A percentile compares a stretch with the other conserved stretches of the same genome.
These are phyloP conservation scores for Plasmopara halstedii DNA, from an alignment of 352 stramenopile genomes.

Conservation along the genomic window DNA sequence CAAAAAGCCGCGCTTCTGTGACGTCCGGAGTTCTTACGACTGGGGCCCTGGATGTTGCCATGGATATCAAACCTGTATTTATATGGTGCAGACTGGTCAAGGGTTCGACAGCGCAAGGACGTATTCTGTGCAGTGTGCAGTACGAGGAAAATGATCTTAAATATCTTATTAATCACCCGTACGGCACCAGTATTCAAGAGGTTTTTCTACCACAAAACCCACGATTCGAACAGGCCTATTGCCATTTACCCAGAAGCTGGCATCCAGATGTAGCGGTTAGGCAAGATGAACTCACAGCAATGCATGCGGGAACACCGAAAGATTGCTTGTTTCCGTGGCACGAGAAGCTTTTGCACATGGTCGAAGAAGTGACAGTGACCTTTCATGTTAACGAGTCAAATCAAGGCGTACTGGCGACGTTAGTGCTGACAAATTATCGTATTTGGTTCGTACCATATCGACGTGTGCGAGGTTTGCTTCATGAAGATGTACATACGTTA, in stretches of 20 bases:
- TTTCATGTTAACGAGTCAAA: slow-evolving; percentile 85
- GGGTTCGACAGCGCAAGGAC: slow-evolving; percentile 42
- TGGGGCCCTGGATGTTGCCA: neutral
- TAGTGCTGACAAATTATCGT: slow-evolving; percentile 78
- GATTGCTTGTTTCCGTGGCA: slow-evolving; percentile 78
- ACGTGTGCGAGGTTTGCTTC: slow-evolving; percentile 56
- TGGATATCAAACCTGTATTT: slow-evolving; percentile 49
- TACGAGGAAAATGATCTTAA: slow-evolving; percentile 65
- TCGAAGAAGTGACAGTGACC: slow-evolving; percentile 82
- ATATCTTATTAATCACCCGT: slow-evolving; percentile 57
- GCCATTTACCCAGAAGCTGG: slow-evolving; percentile 72
- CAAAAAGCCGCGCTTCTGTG: slow-evolving; percentile 12
- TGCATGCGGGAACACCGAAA: slow-evolving; percentile 57
- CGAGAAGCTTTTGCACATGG: slow-evolving; percentile 77
- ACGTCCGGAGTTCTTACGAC: slow-evolving; percentile 8
- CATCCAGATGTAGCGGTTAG: slow-evolving; percentile 61
- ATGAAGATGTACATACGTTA: slow-evolving; percentile 82
- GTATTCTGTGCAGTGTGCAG: slow-evolving; percentile 65
- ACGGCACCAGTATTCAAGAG: slow-evolving; percentile 67
- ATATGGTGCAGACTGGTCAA: slow-evolving; percentile 73
- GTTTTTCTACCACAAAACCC: slow-evolving; percentile 77
- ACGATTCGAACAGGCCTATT: slow-evolving; percentile 68
- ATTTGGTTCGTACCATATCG: slow-evolving; percentile 83
- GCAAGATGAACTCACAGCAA: slow-evolving; percentile 55
- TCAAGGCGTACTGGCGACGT: slow-evolving; percentile 68